phyloP scores from a whole-genome alignment of 2,329 filamentous ascomycete species.

The Alternaria metachromatica region DNA sequence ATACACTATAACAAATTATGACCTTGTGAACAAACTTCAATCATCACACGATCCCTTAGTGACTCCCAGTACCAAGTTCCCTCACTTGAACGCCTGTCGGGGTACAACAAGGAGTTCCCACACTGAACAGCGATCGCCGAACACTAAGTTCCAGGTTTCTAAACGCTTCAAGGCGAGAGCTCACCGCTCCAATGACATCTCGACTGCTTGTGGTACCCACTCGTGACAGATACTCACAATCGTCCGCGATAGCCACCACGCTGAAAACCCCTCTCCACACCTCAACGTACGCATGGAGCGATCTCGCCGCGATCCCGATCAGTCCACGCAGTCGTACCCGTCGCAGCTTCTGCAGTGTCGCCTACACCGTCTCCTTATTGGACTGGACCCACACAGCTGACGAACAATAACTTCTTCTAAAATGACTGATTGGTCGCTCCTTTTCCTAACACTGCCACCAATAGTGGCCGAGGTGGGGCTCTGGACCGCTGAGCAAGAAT shows the following conservation, averaged over 20 bases:
- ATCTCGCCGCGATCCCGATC: constrained; percentile 16
- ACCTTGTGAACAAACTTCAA: background rate
- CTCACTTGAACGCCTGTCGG: background rate
- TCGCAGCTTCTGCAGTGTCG: constrained; percentile 19
- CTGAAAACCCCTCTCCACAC: constrained; percentile 8
- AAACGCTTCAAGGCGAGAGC: background rate
- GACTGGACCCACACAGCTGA: background rate
- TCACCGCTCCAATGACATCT: constrained; percentile 12
- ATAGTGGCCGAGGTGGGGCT: background rate
- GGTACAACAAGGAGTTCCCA: background rate
- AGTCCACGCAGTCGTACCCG: constrained; percentile 9
- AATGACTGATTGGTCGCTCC: constrained; percentile 11
- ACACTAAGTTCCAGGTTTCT: constrained; percentile 3
- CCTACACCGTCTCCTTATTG: constrained; percentile 8
- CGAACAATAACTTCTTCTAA: background rate
- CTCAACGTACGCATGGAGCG: constrained; percentile 6
- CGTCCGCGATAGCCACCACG: background rate
- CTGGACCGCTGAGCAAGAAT: background rate
- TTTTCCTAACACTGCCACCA: constrained; percentile 5
- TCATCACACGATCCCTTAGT: constrained; percentile 1
- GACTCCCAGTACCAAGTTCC: background rate
- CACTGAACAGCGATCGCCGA: constrained; percentile 3
- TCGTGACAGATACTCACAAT: constrained; percentile 10
- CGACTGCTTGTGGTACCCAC: constrained; percentile 1
- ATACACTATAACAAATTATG: background rate